phyloP scores from a whole-genome alignment of 192 early-diverging fungal species.

The Backusella australiensis region DNA sequence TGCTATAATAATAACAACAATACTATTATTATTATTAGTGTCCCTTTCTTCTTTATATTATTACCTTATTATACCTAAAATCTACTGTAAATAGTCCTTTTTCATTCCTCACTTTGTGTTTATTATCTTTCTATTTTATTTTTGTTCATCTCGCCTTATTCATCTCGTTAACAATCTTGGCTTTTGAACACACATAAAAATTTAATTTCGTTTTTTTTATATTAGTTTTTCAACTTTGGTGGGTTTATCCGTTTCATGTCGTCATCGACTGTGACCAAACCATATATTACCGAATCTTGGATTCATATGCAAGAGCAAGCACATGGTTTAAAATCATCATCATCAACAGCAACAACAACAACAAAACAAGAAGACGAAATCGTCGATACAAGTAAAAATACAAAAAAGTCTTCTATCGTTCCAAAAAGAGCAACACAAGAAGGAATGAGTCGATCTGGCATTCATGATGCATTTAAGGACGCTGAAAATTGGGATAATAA shows the following conservation, averaged over 20 bases:
- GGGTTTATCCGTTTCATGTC: slow-evolving; percentile 13
- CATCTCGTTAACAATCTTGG: slow-evolving; percentile 6
- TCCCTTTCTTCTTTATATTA: neutral
- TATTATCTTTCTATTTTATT: neutral
- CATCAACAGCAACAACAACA: neutral
- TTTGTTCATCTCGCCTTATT: slow-evolving; percentile 1
- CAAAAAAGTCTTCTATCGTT: neutral
- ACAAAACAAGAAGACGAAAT: neutral
- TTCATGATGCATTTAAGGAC: slow-evolving; percentile 16
- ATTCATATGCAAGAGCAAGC: slow-evolving; percentile 13
- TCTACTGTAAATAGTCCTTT: neutral
- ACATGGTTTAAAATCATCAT: neutral
- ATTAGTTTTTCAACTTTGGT: neutral
- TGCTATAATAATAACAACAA: neutral
- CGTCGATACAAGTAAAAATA: neutral
- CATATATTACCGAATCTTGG: slow-evolving; percentile 16
- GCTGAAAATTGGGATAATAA: neutral
- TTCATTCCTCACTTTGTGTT: neutral
- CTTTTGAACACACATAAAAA: neutral
- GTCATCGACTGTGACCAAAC: slow-evolving; percentile 18
- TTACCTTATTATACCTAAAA: neutral
- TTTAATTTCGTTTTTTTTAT: neutral
- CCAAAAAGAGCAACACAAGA: neutral
- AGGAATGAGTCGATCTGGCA: slow-evolving; percentile 14
- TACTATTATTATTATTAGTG: neutral